Conservation (phyloP, 192 early-diverging fungal genomes). For the Gamsiella multidivaricata region DNA sequence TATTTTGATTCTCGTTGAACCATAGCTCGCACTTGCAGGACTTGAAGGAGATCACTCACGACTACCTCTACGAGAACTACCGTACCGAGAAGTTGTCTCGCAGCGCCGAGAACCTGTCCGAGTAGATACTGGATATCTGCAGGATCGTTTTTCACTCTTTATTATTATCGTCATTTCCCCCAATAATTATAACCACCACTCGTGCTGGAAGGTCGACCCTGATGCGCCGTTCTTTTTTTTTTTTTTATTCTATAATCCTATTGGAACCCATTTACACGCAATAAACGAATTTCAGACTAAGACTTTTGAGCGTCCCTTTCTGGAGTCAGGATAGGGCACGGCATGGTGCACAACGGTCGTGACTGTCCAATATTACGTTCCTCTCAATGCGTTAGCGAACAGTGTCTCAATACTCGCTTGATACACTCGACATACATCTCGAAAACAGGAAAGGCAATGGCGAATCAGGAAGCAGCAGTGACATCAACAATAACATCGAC, state of each 20-base stretch:
- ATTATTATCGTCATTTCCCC: not conserved
- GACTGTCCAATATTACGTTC: no score
- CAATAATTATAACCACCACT: no score
- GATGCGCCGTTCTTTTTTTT: no score
- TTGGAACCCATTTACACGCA: no score
- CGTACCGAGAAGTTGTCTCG: slow-evolving; percentile 89
- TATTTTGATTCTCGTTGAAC: not conserved
- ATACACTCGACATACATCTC: no score
- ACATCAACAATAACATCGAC: not conserved
- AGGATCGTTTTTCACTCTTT: not conserved
- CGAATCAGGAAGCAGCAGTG: slow-evolving; percentile 11
- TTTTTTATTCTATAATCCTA: no score
- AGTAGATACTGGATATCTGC: slow-evolving; percentile 43
- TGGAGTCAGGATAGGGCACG: no score
- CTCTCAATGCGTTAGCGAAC: no score
- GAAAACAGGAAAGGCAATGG: no score
- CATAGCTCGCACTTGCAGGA: slow-evolving; percentile 97
- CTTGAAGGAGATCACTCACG: slow-evolving; percentile 96
- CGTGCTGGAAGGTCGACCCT: no score
- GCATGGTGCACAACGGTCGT: not conserved
- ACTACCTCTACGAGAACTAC: slow-evolving; percentile 95
- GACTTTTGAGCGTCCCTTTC: no score
- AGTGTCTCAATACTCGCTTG: not conserved
- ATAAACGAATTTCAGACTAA: no score
- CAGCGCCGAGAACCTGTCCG: slow-evolving; percentile 50